Conservation (phyloP, 371 early-diverging fungal genomes). For the Rhizopus arrhizus region DNA sequence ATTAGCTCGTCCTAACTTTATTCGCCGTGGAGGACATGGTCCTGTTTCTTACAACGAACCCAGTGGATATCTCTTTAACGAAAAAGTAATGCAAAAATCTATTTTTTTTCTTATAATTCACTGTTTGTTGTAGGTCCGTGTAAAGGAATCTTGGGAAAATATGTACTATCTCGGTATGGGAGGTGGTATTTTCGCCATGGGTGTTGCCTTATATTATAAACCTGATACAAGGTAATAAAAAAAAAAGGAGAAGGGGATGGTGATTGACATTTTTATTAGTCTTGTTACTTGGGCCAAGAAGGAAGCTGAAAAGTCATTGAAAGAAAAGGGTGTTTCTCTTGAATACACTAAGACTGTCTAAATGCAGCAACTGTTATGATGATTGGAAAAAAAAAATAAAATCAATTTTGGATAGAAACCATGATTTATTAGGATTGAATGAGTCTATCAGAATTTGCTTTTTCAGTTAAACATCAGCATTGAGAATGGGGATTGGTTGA, state of each 20-base stretch:
- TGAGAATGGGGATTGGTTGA: too few relatives aligned
- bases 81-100: constrained; percentile 51
- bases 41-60: constrained; percentile 58
- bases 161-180: constrained; percentile 63
- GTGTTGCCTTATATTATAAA: constrained; percentile 63
- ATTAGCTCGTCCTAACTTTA: constrained; percentile 50
- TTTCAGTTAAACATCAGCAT: too few relatives aligned
- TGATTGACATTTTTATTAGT: constrained; percentile 18
- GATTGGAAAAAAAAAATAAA: too few relatives aligned
- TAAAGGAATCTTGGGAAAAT: constrained; percentile 74
- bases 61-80: constrained; percentile 62
- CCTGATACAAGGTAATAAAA: constrained; percentile 65
- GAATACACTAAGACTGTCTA: too few relatives aligned
- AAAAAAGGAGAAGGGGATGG: background rate
- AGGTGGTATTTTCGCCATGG: constrained; percentile 56
- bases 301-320: constrained; percentile 56
- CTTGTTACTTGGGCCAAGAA: constrained; percentile 55
- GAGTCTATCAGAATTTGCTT: too few relatives aligned
- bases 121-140: constrained; percentile 50
- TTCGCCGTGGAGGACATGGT: constrained; percentile 56
- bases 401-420: too few relatives aligned
- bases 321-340: constrained; percentile 50
- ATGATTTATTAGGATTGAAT: too few relatives aligned
- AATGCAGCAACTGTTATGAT: too few relatives aligned
- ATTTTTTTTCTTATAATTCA: constrained; percentile 7